Conservation (phyloP, 177 flowering plant species). For the Telopea speciosissima region DNA sequence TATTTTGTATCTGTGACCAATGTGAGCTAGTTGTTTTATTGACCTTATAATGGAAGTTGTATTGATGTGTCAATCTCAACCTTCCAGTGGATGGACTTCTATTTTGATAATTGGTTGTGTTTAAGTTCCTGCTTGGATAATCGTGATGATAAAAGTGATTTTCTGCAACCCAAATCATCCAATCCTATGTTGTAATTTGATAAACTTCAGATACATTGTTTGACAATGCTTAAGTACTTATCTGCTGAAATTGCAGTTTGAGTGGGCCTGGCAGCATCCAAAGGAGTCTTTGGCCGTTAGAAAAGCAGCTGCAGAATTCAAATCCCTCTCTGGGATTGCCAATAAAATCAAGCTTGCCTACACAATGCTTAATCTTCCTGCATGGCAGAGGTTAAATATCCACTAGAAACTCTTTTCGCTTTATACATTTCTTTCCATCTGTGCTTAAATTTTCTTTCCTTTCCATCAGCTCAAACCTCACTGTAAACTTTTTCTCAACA, state of each 20-base stretch:
- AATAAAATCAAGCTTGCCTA: constrained; percentile 77
- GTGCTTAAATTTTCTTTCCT: constrained; percentile 4
- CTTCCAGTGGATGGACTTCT: constrained; percentile 1
- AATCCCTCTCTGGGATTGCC: constrained; percentile 64
- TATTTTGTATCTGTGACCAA: background rate
- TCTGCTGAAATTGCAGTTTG: constrained; percentile 56
- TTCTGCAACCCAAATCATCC: background rate
- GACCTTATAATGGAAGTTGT: background rate
- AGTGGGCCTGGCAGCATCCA: constrained; percentile 99
- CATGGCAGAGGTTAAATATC: constrained; percentile 63
- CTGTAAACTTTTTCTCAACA: constrained; percentile 80
- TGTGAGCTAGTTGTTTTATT: background rate
- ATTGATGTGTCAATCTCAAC: background rate
- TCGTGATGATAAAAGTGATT: too few relatives aligned
- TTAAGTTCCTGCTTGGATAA: background rate
- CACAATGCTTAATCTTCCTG: constrained; percentile 76
- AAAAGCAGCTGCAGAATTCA: constrained; percentile 66
- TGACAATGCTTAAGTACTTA: background rate
- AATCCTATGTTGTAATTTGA: background rate
- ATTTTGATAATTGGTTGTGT: background rate
- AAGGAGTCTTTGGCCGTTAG: constrained; percentile 69
- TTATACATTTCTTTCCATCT: background rate
- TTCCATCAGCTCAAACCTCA: constrained; percentile 52
- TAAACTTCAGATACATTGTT: background rate
- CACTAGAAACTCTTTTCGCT: too few relatives aligned